phyloP scores from a whole-genome alignment of 805 yeast genomes.

The Lipomyces spencermartinsiae region DNA sequence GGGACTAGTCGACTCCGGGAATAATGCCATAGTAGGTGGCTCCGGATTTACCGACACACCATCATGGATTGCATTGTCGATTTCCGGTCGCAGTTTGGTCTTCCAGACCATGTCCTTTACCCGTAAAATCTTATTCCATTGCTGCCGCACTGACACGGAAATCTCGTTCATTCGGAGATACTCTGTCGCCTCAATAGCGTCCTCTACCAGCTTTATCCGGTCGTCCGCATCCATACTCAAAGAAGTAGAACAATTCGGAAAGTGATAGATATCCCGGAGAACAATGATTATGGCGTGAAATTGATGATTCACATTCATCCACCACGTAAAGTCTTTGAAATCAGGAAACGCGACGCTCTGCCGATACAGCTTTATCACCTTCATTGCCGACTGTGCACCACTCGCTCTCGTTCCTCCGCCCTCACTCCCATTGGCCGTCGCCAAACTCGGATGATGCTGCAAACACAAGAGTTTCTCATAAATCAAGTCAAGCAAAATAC shows the following conservation, averaged over 20 bases:
- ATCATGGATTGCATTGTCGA: no score
- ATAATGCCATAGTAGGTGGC: neutral
- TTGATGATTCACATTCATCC: conserved; percentile 17
- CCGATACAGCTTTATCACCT: conserved; percentile 17
- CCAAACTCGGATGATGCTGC: conserved; percentile 11
- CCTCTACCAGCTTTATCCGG: conserved; percentile 19
- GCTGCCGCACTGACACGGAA: conserved; percentile 3
- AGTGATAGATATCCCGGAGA: conserved; percentile 19
- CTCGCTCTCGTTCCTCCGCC: neutral
- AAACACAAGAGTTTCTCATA: conserved; percentile 18
- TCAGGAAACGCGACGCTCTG: conserved; percentile 10
- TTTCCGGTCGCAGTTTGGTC: neutral
- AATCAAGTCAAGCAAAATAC: conserved; percentile 10
- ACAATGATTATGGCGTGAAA: conserved; percentile 22
- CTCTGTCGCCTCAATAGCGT: conserved; percentile 18
- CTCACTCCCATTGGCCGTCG: neutral
- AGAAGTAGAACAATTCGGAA: neutral
- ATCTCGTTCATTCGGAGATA: conserved; percentile 12
- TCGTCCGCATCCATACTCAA: conserved; percentile 13
- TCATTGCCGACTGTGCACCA: conserved; percentile 7
- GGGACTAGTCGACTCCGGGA: conserved; percentile 6
- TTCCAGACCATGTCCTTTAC: conserved; percentile 16
- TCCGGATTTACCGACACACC: no score
- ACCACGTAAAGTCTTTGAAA: conserved; percentile 16
- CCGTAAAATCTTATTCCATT: conserved; percentile 19